These are phyloP conservation scores for Metschnikowia cerradonensis DNA, from an alignment of 805 yeast species.

Conservation along the genomic window DNA sequence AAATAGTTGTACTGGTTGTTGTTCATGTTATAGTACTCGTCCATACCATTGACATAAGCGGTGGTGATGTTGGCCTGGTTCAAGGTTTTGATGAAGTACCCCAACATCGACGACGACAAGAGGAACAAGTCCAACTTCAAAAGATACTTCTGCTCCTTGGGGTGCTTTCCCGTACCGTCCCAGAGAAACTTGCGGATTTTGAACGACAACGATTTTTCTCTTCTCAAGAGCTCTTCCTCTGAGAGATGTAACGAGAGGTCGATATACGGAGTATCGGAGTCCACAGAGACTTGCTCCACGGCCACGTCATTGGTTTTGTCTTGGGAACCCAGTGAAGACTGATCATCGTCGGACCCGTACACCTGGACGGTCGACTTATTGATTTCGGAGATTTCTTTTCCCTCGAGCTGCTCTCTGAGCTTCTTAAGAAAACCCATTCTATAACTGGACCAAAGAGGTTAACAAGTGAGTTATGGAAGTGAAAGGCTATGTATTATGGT, in stretches of 20 bases:
- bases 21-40: conserved; percentile 16
- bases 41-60: conserved; percentile 19
- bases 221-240: conserved; percentile 18
- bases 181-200: conserved; percentile 26
- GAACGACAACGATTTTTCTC: conserved; percentile 21
- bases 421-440: conserved; percentile 3
- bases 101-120: conserved; percentile 19
- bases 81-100: conserved; percentile 18
- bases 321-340: neutral
- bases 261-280: conserved; percentile 6
- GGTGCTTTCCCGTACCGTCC: conserved; percentile 38
- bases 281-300: conserved; percentile 1
- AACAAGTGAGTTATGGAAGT: no score
- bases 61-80: conserved; percentile 18
- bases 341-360: neutral
- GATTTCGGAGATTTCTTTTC: conserved; percentile 8
- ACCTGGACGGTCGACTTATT: neutral
- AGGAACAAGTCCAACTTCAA: conserved; percentile 31
- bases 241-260: conserved; percentile 10
- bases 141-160: conserved; percentile 31
- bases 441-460: neutral
- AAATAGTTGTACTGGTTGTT: conserved; percentile 18
- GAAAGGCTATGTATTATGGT: no score
- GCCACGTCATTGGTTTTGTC: neutral
- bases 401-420: conserved; percentile 6